These are phyloP conservation scores for Pseudogymnoascus sp. DNA, from an alignment of 2,329 filamentous ascomycete genomes.

Conservation along the genomic window DNA sequence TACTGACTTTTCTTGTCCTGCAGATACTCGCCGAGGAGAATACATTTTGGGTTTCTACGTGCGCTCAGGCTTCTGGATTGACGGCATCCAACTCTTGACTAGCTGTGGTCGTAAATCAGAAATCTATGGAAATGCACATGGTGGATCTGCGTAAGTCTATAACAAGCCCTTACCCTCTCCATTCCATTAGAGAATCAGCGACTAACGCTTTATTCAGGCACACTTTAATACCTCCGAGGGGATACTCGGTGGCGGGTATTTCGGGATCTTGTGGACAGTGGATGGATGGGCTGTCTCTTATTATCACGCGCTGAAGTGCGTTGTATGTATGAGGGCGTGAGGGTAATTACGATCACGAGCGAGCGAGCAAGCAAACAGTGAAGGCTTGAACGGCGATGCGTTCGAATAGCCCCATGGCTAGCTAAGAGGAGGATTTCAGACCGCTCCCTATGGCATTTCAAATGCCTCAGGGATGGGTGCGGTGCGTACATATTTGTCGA, in stretches of 20 bases:
- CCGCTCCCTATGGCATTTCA: background rate
- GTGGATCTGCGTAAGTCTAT: slow-evolving; percentile 70
- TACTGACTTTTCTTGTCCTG: slow-evolving; percentile 1
- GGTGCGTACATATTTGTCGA: background rate
- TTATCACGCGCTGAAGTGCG: slow-evolving; percentile 58
- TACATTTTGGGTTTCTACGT: slow-evolving; percentile 81
- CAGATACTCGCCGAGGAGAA: slow-evolving; percentile 79
- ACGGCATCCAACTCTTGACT: slow-evolving; percentile 84
- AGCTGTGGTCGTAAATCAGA: slow-evolving; percentile 80
- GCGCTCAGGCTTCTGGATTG: slow-evolving; percentile 73
- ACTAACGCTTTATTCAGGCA: slow-evolving; percentile 48
- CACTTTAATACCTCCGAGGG: slow-evolving; percentile 80
- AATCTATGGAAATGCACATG: slow-evolving; percentile 72
- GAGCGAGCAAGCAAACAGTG: background rate
- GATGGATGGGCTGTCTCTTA: slow-evolving; percentile 79
- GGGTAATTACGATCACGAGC: background rate
- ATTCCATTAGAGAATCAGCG: background rate
- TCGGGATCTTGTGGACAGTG: slow-evolving; percentile 74
- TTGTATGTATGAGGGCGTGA: background rate
- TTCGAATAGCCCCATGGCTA: background rate
- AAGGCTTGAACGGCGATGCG: background rate
- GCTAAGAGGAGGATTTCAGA: background rate
- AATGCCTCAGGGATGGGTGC: background rate
- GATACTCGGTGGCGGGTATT: slow-evolving; percentile 82
- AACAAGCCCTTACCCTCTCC: background rate